Base-by-base conservation (phyloP, 176 grass and related monocot genomes). In the Oryza coarctata region DNA sequence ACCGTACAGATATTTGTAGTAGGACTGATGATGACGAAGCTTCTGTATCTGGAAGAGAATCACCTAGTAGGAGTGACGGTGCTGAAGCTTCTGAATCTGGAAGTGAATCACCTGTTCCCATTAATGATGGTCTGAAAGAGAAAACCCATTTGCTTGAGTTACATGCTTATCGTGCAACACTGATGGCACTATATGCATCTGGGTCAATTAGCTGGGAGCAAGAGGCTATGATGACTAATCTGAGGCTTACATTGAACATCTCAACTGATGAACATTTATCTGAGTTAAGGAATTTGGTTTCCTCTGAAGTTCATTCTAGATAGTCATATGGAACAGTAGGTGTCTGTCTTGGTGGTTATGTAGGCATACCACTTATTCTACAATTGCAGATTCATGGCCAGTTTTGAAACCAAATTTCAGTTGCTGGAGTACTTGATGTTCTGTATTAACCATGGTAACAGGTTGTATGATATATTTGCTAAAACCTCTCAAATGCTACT, bases 181-280 rank as follows among this genome's bases (percentile, higher is more conserved):
- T 98, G 92, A 88, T 83, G 70, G 95, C 84, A 39, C 83, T 94
- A 74, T 91, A 94, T 90, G 84, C 83, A 84, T 94, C 80, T 91
- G 92, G 95, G 60, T 89, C 92, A 80, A 86, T 98, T 83, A 98
- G 92, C 78, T 98, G 95, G 95, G 95, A 98, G 72, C 95, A 91
- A 80, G 92, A 98, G 83, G 86, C 92, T 71, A 78, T 98, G 79
- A 75, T 98, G 86, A 92, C 92, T 86, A 93, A 98, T 87, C 84
- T 98, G 55, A 94, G 95, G 74, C 79, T 91, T 87, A 87, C 84
- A 70, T 50, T 98, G 86, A 98, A 98, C 80, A 95, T 98, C 63
- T 98, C 95, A 80, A 89, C 70, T 80, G 95, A 98, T 77, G 92
- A 98, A 86, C 90, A 94, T 88, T 80, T 88, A 89, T 84, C 76